Conservation (phyloP, 306 rosid genomes). For the Cicer chorassanicum region DNA sequence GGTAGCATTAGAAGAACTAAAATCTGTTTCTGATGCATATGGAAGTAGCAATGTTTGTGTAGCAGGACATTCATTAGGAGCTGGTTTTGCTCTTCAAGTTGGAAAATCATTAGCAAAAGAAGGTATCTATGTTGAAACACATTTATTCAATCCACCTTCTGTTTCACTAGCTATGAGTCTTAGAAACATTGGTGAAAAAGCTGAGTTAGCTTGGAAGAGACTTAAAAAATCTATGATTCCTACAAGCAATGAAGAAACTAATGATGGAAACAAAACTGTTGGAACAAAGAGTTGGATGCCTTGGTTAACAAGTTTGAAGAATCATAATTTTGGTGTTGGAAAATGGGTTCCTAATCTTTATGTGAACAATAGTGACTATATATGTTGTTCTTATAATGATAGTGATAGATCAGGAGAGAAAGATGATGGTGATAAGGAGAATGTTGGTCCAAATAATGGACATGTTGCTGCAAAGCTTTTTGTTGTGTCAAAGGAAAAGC, state of each 20-base stretch:
- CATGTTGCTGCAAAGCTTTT: conserved; percentile 73
- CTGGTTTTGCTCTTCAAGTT: conserved; percentile 94
- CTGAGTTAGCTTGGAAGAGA: conserved; percentile 79
- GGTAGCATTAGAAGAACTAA: conserved; percentile 65
- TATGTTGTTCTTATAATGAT: conserved; percentile 91
- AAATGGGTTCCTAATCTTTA: conserved; percentile 94
- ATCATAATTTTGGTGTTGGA: conserved; percentile 60
- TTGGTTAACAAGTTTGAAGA: conserved; percentile 53
- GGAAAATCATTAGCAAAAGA: conserved; percentile 91
- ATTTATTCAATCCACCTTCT: conserved; percentile 93
- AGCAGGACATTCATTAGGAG: conserved; percentile 96
- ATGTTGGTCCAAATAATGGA: conserved; percentile 54
- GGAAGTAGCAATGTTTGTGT: conserved; percentile 84
- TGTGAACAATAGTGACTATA: conserved; percentile 92
- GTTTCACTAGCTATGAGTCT: conserved; percentile 89
- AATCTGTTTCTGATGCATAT: conserved; percentile 58
- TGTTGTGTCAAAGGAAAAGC: conserved; percentile 85
- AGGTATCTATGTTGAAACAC: conserved; percentile 82
- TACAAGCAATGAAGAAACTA: conserved; percentile 48
- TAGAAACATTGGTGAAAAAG: conserved; percentile 82
- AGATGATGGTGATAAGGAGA: conserved; percentile 64
- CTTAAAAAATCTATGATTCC: conserved; percentile 76
- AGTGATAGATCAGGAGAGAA: conserved; percentile 54
- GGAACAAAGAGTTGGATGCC: conserved; percentile 65
- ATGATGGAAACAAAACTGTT: conserved; percentile 42